Percentiles rank a stretch among this genome's conserved stretches.
Conservation (phyloP, 1,139 yeast genomes). For the Hyphopichia wangnamkhiaoensis region DNA sequence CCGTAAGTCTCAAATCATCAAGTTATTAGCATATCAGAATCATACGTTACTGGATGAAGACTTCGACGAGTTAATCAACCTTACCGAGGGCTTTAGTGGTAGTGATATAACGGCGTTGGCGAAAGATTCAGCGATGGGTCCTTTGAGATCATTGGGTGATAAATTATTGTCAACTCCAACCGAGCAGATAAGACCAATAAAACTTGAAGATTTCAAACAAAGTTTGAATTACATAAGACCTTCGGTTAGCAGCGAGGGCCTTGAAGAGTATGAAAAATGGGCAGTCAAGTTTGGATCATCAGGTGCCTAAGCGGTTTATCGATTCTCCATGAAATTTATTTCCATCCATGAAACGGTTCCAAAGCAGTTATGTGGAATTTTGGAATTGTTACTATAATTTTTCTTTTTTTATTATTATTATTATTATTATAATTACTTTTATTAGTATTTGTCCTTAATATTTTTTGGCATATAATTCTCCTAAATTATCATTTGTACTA, state of each 20-base stretch:
- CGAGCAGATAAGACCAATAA: constrained; percentile 81
- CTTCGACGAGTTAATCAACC: constrained; percentile 54
- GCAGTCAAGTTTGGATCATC: constrained; percentile 87
- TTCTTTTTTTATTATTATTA: too few species aligned
- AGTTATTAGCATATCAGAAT: constrained; percentile 73
- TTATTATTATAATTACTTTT: too few species aligned
- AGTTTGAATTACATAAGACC: constrained; percentile 88
- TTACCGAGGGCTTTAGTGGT: constrained; percentile 86
- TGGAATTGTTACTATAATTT: too few species aligned
- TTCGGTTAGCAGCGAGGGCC: constrained; percentile 85
- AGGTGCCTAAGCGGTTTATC: constrained; percentile 81
- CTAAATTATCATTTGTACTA: too few species aligned
- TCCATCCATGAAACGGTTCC: not conserved
- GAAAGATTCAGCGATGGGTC: constrained; percentile 99
- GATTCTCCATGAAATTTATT: too few species aligned
- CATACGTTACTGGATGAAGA: constrained; percentile 70
- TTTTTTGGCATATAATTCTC: too few species aligned
- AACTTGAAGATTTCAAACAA: constrained; percentile 69
- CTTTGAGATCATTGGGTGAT: constrained; percentile 87
- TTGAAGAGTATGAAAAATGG: constrained; percentile 83
- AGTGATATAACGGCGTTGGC: constrained; percentile 94
- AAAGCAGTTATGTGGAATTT: too few species aligned
- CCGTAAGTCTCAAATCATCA: constrained; percentile 67
- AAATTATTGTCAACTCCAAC: constrained; percentile 80
- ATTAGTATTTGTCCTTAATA: too few species aligned